Evolutionary conservation across 345 rosid genomes (phyloP), one percentile per base, ranked within the genome.

Genomic region (Eutrema yunnanense): DNA sequence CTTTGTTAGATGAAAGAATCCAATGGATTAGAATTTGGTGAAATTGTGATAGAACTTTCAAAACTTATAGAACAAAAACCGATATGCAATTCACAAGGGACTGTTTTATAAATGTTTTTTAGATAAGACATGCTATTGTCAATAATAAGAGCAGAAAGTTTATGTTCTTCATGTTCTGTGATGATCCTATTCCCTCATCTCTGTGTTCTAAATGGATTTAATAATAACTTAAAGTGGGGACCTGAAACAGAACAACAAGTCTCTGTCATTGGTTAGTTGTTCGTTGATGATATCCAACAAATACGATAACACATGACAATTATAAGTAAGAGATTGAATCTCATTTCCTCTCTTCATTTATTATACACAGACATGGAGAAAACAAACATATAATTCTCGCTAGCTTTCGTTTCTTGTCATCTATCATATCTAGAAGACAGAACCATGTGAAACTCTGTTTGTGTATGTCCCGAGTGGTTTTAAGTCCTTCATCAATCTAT

Each of bases 221-320:
- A 43, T 56, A 66, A 32, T 2, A 74, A 50, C 19, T 50, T 41
- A 5, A 41, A 34, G 50, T 43, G 7, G 79, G 78, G 79, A 75
- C 69, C 14, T 60, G 64, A n/a, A 30, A 34, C 68, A 51, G 32
- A 42, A 52, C 73, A 61, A 43, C 26, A 67, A 51, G 49, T 60
- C 57, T 29, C 36, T 53, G 56, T 72, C 71, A 73, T 33, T 37
- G 12, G 3, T 19, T 22, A 33, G 33, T 64, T 30, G 32, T 64
- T 46, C 40, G 55, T 19, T 19, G 22, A 19, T 19, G 22, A 19
- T 19, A 19, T 19, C 22, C 22, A n/a, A 19, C 22, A 19, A 19
- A 19, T 19, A 19, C 0, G 22, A 19, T 19, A 19, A 19, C 22
- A 19, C 22, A 19, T 19, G 22, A 19, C 22, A 19, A 19, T 19